Base-by-base conservation (phyloP, 805 yeast genomes). In the Wickerhamiella bombiphila region DNA sequence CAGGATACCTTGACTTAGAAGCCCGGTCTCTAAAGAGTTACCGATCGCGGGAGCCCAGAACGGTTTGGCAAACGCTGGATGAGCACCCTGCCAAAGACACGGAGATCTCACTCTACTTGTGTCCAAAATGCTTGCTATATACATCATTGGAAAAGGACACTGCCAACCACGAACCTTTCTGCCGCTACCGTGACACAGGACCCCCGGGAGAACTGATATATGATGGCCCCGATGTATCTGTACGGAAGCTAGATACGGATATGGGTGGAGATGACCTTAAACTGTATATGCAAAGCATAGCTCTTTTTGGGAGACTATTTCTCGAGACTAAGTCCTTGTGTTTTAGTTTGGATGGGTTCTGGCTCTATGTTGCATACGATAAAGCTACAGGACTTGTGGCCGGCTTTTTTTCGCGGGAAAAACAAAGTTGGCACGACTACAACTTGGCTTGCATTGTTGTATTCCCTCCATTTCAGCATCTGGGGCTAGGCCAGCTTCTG, bases 381-480 rank as follows among this genome's bases (percentile, higher is more conserved):
- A 49, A 48, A 36, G 26, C 36, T 17, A 33, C 40, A 5, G 42
- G 37, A 22, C 43, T 38, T 22, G 86, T 88, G 2, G 76, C 86
- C 77, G 98, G 96, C 1, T 91, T 83, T 53, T 91, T 83, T 52
- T 85, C 96, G 11, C 80, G 81, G 48, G 98, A 91, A 51, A 60
- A 78, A 32, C 44, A 45, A 18, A 76, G 94, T 0, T 67, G 69
- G 57, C 88, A 80, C 37, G 68, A 72, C 36, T 81, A 86, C 55
- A 91, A 88, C 53, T 61, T 91, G 28, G 95, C 96, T 0, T 91
- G 97, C 53, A 80, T 91, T 9, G 66, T 91, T 46, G 74, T 83
- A 3, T 80, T 91, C 43, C 98, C 98, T 1, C 95, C 95, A 2
- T 91, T 74, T 54, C 97, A 88, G 55, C 65, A 82, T 41, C 67